Evolutionary conservation across 257 asterid genomes (phyloP).

Genomic region (Striga asiatica): DNA sequence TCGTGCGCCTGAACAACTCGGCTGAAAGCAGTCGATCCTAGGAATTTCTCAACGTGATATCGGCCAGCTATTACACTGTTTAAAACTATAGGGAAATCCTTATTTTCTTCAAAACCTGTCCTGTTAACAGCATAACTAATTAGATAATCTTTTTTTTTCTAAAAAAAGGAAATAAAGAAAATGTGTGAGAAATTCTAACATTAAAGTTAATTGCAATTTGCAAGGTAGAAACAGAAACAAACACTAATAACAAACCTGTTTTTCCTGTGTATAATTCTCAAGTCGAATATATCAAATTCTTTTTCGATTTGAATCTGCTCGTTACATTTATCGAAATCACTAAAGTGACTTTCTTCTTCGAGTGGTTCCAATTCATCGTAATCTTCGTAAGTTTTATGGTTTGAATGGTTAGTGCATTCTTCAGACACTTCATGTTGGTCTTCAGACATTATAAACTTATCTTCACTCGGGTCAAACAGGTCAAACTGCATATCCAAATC

Average conservation of each 20-base stretch:
- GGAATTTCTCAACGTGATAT: constrained; percentile 56
- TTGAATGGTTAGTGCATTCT: too few relatives aligned
- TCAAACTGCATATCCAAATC: constrained; percentile 78
- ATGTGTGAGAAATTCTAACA: too few relatives aligned
- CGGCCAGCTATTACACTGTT: constrained; percentile 63
- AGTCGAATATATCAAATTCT: constrained; percentile 53
- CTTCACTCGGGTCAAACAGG: constrained; percentile 59
- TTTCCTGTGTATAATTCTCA: constrained; percentile 69
- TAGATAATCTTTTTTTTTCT: too few relatives aligned
- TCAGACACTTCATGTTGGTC: too few relatives aligned
- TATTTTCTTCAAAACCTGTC: constrained; percentile 89
- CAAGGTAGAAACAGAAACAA: not conserved
- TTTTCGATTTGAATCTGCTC: too few relatives aligned
- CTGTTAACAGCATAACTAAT: constrained; percentile 35
- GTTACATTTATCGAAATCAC: too few relatives aligned
- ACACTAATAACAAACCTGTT: constrained; percentile 62
- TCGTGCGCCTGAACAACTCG: constrained; percentile 82
- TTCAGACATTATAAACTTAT: constrained; percentile 49
- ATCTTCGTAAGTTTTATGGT: constrained; percentile 15
- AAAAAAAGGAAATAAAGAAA: too few relatives aligned
- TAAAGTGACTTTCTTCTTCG: too few relatives aligned
- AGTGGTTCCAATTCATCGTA: too few relatives aligned
- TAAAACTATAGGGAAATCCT: constrained; percentile 67
- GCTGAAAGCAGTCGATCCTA: constrained; percentile 93
- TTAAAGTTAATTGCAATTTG: too few relatives aligned